These are phyloP conservation scores for Epichloe glyceriae DNA, from an alignment of 2,329 filamentous ascomycete genomes.

Conservation along the genomic window DNA sequence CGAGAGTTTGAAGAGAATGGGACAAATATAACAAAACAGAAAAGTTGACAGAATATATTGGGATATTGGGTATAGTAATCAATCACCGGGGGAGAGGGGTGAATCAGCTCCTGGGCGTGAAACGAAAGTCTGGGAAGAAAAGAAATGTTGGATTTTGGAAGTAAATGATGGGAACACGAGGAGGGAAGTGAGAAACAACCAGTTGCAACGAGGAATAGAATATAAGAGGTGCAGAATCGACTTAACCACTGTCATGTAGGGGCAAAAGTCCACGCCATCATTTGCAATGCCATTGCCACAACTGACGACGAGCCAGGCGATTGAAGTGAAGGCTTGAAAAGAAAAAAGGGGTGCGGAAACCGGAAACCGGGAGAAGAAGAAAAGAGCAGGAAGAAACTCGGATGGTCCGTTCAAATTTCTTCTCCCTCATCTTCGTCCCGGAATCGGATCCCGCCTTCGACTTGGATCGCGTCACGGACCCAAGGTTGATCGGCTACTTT, in stretches of 20 bases:
- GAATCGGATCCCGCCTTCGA: conserved; percentile 49
- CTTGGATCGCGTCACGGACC: conserved; percentile 60
- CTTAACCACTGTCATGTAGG: too few relatives aligned
- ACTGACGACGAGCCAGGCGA: too few relatives aligned
- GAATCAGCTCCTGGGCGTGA: neutral
- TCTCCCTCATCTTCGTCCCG: conserved; percentile 45
- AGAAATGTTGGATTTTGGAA: too few relatives aligned
- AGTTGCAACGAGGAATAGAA: too few relatives aligned
- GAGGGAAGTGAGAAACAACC: too few relatives aligned
- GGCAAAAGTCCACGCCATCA: too few relatives aligned
- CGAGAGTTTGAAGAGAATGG: neutral
- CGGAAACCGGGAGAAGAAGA: neutral
- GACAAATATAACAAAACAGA: neutral
- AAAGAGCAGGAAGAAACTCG: neutral
- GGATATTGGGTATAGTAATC: neutral
- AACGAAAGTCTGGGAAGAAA: neutral
- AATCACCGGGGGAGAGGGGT: neutral
- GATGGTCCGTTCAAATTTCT: conserved; percentile 26
- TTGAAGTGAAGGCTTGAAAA: too few relatives aligned
- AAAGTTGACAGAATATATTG: neutral
- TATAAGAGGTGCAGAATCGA: too few relatives aligned
- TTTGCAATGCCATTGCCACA: too few relatives aligned
- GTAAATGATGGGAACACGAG: too few relatives aligned
- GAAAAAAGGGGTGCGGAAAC: too few relatives aligned
- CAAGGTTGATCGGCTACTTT: conserved; percentile 62